Evolutionary conservation across 2,329 filamentous ascomycete species (phyloP), one percentile per base, ranked within the genome.

Genomic region (Stagonosporopsis tanaceti): DNA sequence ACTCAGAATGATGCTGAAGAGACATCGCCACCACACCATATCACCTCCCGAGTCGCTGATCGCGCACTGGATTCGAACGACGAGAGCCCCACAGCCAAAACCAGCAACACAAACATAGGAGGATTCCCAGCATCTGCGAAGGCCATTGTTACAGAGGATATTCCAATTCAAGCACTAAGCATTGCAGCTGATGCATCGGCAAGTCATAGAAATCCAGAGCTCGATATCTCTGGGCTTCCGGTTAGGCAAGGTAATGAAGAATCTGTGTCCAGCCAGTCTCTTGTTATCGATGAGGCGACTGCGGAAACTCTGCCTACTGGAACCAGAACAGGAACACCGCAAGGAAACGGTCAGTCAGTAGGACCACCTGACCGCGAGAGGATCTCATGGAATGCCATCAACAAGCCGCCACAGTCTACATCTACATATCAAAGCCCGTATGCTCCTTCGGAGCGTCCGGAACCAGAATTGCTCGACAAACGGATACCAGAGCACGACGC

Each of bases 401-500:
- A 67, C 41, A 53, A 50, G 28, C 53, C 57, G 14, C 22, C 50
- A 28, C 50, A 30, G 9, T n/a, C 39, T 7, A 20, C 8, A 22
- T 22, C 28, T 6, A 17, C 53, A 17, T 69, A 71, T 38, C 59
- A 60, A 15, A 69, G 66, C 34, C 67, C 66, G 2, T 68, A 68
- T 46, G 53, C 61, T 8, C 20, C 58, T 15, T 14, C 27, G 17
- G 39, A 57, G 11, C 15, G 15, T 14, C n/a, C 32, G 34, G 47
- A 46, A 5, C 20, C 39, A 20, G 14, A 11, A 22, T 9, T 2
- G 22, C 15, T 24, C 34, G 35, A 24, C 6, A 28, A 46, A 24
- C 1, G 3, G 2, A n/a, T 11, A 15, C 27, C 50, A 12, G 28
- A 35, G 24, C 32, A 22, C 24, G 27, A 47, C 14, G 12, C 9